Base-by-base conservation (phyloP, 2,329 filamentous ascomycete genomes). In the Fonsecaea monophora region DNA sequence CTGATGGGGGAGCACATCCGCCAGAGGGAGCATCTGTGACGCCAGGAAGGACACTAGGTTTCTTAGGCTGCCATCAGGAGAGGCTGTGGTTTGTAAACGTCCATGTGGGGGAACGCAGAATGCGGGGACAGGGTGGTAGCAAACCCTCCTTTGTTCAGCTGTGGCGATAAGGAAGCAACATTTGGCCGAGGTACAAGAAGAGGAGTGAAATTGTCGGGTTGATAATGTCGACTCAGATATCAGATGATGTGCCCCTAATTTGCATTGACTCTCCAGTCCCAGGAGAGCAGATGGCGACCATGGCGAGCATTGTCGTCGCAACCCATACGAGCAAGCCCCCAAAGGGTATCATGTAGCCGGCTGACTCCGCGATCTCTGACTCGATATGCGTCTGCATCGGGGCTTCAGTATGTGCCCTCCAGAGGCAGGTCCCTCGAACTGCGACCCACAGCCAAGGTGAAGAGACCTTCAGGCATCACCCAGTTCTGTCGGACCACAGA, bases 401-500 rank as follows among this genome's bases (percentile, higher is more conserved):
- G 18, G 9, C 10, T 21, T 71, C 62, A 70, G 37, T 68, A 70
- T 13, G 37, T 64, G 4, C 66, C 66, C 42, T 65, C 32, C 15
- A 75, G 61, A 7, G 65, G 68, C 42, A 75, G 57, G 60, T 75
- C 71, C 50, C 73, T 67, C n/a, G 75, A 75, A 65, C 73, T 75
- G 21, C 68, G 66, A 8, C 73, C 75, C 55, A 73, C 68, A 59
- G 62, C 64, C 34, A 76, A 67, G 34, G 62, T 73, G 61, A 76
- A 75, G 30, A 64, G 42, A 42, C 70, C 73, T 1, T 75, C 77
- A 1, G 85, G 83, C 77, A 89, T 82, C 1, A 87, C 83, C 90
- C 90, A 93, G 70, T 92, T 91, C 79, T 92, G 89, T 48, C 79
- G 75, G 5, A 80, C 77, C 0, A 87, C 84, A 74, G 90, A 89